Evolutionary conservation across 1,284 basidiomycete genomes (phyloP).

Genomic region (Microbotryum silenes-acaulis): DNA sequence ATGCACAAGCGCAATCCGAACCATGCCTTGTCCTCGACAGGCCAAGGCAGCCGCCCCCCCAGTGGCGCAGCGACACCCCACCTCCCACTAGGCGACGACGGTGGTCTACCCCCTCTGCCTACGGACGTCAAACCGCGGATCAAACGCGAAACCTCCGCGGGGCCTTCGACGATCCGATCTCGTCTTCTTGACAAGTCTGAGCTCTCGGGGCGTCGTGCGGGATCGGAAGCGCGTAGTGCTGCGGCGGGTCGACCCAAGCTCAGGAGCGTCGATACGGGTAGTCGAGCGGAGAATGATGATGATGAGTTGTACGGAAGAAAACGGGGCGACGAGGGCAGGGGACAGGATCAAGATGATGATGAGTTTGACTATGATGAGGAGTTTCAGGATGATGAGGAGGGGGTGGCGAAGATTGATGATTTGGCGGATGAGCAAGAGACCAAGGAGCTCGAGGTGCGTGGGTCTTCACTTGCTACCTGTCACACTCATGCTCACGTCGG

Average conservation of each 20-base stretch:
- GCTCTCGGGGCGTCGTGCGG: conserved; percentile 42
- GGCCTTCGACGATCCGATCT: conserved; percentile 14
- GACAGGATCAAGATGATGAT: conserved; percentile 46
- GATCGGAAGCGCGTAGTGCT: not conserved
- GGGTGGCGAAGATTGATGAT: conserved; percentile 50
- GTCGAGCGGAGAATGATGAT: conserved; percentile 50
- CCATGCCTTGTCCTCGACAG: not conserved
- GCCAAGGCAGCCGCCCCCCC: conserved; percentile 40
- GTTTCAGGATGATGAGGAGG: conserved; percentile 79
- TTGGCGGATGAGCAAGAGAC: conserved; percentile 70
- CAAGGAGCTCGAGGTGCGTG: conserved; percentile 67
- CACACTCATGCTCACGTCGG: not conserved
- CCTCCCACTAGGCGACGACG: conserved; percentile 40
- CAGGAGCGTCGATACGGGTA: conserved; percentile 21
- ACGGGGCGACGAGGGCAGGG: conserved; percentile 16
- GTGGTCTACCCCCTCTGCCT: too few species aligned
- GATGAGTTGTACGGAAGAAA: conserved; percentile 14
- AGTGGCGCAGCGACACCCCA: conserved; percentile 48
- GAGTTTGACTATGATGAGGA: conserved; percentile 76
- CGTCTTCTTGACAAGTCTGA: conserved; percentile 24
- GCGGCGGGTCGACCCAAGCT: conserved; percentile 4
- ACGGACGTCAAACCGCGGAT: too few species aligned
- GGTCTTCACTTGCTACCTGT: conserved; percentile 22
- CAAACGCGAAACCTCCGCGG: not conserved
- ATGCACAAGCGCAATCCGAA: conserved; percentile 46